Evolutionary conservation across 805 yeast genomes (phyloP), one percentile per base, ranked within the genome.

Genomic region (Wickerhamiella siamensis): DNA sequence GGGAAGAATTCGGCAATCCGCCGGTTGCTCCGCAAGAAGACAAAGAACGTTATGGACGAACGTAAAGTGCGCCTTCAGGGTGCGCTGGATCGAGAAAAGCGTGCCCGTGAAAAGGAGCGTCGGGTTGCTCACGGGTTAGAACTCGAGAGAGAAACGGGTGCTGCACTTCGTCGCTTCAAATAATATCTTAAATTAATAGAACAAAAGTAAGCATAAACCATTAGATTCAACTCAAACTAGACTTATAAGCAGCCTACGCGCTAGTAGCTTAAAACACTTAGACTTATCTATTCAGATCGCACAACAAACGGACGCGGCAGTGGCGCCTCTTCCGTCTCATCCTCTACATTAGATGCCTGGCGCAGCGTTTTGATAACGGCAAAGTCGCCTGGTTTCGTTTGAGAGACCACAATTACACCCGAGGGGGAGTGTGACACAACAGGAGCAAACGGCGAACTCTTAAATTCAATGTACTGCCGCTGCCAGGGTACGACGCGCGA

Each of bases 401-500:
- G 60, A 21, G 43, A 37, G 19, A 61, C 58, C 8, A 61, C 48
- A 10, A 59, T 44, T 4, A 61, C 64, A 22, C 64, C 64, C 31
- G 55, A 55, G 16, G 49, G 52, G 24, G 57, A 51, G 57, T 77
- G 79, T 10, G 31, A 33, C 6, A 44, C 48, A 6, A 86, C 79
- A 4, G 97, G 96, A 27, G 68, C 72, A 60, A 79, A 88, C 55
- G 94, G 71, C 38, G 73, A 79, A 40, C 43, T 40, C 43, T 75
- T 79, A 57, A 88, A 86, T 3, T 94, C 70, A 40, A 91, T 74
- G 63, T 77, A 83, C 60, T 78, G 79, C 44, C 87, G 69, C 64
- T 91, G 97, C 36, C 78, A 73, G 14, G 97, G 97, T 42, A 91
- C 66, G 2, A 91, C 94, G 55, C 98, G 75, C 10, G 91, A 71